Evolutionary conservation across 768 basidiomycete genomes (phyloP), one percentile per base, ranked within the genome.

Genomic region (Dioszegia aurantiaca): DNA sequence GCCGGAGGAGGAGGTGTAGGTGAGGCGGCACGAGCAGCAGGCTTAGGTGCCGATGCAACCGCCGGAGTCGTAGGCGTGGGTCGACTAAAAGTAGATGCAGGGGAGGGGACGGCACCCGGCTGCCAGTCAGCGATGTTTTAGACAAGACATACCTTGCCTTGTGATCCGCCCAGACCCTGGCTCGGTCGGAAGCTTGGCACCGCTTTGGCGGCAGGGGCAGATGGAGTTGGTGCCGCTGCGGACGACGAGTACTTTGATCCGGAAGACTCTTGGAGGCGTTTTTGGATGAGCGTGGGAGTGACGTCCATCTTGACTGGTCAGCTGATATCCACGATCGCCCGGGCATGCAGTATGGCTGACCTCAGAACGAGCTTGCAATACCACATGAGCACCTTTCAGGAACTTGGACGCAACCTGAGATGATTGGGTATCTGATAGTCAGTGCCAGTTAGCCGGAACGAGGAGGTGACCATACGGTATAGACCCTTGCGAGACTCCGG

Each of bases 401-500:
- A 87, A 93, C 56, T 80, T 83, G 40, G 86, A 82, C 30, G 65
- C 59, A 9, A 98, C 87, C 1, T 90, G 82, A 43, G 83, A 82
- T 6, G 90, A 84, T 75, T 97, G 93, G 8, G 85, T 86, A 70
- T 90, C 79, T 80, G 58, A 3, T 2, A 11, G 39, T 56, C 44
- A 21, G 33, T 33, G 17, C 12, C 56, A 31, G 27, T 16, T 19
- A 4, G 19, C 37, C 3, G 6, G 9, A 42, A 23, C 9, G 33
- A 41, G 14, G 33, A 14, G 26, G 4, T 21, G 8, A 10, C 70
- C 78, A 40, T 55, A 79, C 79, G 87, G 79, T 94, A 94, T 23
- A 95, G 81, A 8, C 94, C 94, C 75, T 98, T 98, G 77, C 89
- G 87, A 19, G 81, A 81, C 74, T 86, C 90, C 12, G 94, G 94